phyloP scores from a whole-genome alignment of 805 yeast species.

The Cyberlindnera galapagoensis region DNA sequence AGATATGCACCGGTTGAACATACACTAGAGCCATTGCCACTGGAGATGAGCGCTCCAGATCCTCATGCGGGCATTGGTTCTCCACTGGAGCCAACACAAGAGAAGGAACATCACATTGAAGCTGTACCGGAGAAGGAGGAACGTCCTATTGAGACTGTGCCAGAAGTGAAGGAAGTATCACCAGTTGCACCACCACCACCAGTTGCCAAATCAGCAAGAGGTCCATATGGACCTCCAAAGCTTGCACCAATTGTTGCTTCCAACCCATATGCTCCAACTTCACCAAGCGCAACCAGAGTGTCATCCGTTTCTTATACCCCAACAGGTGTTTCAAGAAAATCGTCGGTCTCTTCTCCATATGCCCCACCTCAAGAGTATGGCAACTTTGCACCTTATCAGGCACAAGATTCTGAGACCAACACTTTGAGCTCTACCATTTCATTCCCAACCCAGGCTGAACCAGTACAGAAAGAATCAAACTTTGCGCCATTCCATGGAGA shows the following conservation, averaged over 20 bases:
- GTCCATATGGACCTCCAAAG: constrained; percentile 1
- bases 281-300: too few species aligned
- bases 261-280: too few species aligned
- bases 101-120: neutral
- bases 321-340: constrained; percentile 5
- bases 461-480: constrained; percentile 7
- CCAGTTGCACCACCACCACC: neutral
- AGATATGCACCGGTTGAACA: too few species aligned
- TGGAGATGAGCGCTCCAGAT: too few species aligned
- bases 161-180: too few species aligned
- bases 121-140: neutral
- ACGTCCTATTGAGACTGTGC: too few species aligned
- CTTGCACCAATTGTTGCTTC: constrained; percentile 5
- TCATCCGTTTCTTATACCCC: too few species aligned
- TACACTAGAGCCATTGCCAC: too few species aligned
- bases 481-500: constrained; percentile 13
- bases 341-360: constrained; percentile 8
- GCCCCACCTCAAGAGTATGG: constrained; percentile 7
- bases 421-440: constrained; percentile 7
- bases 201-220: too few species aligned
- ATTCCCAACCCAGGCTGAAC: neutral
- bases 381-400: constrained; percentile 11
- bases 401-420: constrained; percentile 1
- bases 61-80: too few species aligned
- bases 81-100: too few species aligned